Percentiles rank a stretch among this genome's conserved stretches.
phyloP scores from a whole-genome alignment of 2,329 filamentous ascomycete genomes.

The Chaetomium strumarium region DNA sequence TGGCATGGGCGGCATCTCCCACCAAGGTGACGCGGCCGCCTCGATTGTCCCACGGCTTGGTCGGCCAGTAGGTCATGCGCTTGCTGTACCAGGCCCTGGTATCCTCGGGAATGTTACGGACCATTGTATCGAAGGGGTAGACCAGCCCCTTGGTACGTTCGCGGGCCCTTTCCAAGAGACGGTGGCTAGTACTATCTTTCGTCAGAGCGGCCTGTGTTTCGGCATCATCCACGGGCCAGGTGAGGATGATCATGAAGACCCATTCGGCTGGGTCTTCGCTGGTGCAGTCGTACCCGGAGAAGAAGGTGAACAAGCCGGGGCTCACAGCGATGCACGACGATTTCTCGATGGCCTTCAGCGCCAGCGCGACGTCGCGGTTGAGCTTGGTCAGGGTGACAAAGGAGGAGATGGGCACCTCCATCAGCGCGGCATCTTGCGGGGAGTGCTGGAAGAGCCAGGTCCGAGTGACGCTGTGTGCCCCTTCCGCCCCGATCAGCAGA shows the following conservation, averaged over 20 bases:
- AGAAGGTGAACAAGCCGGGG: conserved; percentile 19
- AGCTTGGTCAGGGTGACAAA: conserved; percentile 12
- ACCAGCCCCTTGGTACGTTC: neutral
- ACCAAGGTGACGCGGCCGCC: conserved; percentile 15
- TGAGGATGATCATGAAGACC: conserved; percentile 13
- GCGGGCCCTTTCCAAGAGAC: conserved; percentile 7
- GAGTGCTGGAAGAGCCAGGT: conserved; percentile 13
- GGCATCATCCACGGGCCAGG: conserved; percentile 7
- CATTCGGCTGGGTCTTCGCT: conserved; percentile 2
- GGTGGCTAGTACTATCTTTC: neutral
- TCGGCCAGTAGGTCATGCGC: conserved; percentile 17
- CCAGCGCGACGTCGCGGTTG: neutral
- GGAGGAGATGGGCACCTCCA: conserved; percentile 7
- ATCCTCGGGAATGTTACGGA: conserved; percentile 6
- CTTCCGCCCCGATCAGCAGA: conserved; percentile 19
- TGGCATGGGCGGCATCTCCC: conserved; percentile 20
- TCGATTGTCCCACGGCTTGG: conserved; percentile 17
- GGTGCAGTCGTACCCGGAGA: conserved; percentile 1
- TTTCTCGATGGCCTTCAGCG: conserved; percentile 5
- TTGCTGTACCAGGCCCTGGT: conserved; percentile 14
- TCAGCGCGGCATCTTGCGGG: conserved; percentile 4
- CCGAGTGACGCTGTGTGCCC: conserved; percentile 16
- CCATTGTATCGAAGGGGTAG: conserved; percentile 12
- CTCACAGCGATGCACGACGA: conserved; percentile 5
- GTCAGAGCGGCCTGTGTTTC: neutral